Conservation (phyloP, 441 rosid genomes). For the Pelargonium australe region DNA sequence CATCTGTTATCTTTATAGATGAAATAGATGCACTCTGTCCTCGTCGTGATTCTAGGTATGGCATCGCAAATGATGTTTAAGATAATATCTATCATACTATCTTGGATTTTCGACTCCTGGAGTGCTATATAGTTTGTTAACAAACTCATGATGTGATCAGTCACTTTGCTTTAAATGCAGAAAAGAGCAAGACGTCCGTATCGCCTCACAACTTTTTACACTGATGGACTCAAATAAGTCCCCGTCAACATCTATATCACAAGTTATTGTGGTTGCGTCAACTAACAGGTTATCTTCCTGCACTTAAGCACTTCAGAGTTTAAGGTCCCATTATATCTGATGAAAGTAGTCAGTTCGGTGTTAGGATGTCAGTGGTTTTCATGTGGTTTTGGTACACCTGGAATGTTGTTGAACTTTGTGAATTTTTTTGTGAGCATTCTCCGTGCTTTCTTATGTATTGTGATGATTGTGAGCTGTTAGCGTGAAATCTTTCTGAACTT, state of each 20-base stretch:
- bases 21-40: constrained; percentile 90
- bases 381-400: neutral
- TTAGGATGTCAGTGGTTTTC: neutral
- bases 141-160: constrained; percentile 7
- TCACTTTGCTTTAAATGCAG: constrained; percentile 42
- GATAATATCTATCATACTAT: neutral
- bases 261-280: constrained; percentile 76
- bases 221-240: constrained; percentile 76
- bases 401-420: neutral
- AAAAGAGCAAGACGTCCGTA: constrained; percentile 70
- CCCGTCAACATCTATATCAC: constrained; percentile 37
- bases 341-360: neutral
- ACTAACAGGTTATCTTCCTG: constrained; percentile 61
- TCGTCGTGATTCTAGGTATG: constrained; percentile 65
- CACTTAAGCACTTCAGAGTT: constrained; percentile 10
- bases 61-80: neutral
- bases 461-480: neutral
- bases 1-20: constrained; percentile 83
- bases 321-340: neutral
- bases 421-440: neutral
- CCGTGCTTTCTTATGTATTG: neutral
- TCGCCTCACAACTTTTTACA: constrained; percentile 64
- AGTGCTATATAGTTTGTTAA: neutral
- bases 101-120: neutral
- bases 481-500: neutral